These are phyloP conservation scores for Cryphonectria naterciae DNA, from an alignment of 2,329 filamentous ascomycete genomes.

Conservation along the genomic window DNA sequence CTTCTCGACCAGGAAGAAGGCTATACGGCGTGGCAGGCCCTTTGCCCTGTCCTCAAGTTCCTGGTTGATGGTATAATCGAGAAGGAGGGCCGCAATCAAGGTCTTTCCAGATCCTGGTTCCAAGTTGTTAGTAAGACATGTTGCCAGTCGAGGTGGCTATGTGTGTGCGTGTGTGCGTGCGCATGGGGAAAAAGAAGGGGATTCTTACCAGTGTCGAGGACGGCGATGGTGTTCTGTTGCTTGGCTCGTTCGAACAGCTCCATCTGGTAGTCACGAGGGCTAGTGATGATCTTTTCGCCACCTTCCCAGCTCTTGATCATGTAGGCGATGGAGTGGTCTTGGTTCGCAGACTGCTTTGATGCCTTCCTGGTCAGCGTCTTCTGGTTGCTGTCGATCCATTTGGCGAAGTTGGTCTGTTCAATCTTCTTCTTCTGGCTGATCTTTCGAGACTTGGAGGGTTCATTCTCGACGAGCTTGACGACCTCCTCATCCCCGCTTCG, in stretches of 20 bases:
- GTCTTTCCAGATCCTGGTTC: conserved; percentile 84
- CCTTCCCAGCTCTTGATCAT: conserved; percentile 44
- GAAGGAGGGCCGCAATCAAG: conserved; percentile 85
- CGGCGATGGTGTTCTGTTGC: conserved; percentile 83
- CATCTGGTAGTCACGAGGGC: conserved; percentile 86
- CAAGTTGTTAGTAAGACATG: conserved; percentile 25
- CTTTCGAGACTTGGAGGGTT: conserved; percentile 39
- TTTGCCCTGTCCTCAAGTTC: conserved; percentile 72
- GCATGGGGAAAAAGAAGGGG: no score
- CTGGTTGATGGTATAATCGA: conserved; percentile 74
- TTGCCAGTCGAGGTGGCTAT: neutral
- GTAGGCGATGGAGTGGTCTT: conserved; percentile 39
- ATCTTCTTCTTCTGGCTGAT: conserved; percentile 52
- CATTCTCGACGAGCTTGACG: conserved; percentile 34
- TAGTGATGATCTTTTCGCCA: conserved; percentile 66
- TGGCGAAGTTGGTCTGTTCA: conserved; percentile 56
- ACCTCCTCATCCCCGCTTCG: conserved; percentile 34
- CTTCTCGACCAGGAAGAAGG: conserved; percentile 91
- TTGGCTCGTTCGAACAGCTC: conserved; percentile 92
- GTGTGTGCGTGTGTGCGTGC: neutral
- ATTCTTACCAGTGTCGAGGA: conserved; percentile 78
- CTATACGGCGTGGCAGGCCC: conserved; percentile 65
- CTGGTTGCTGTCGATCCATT: conserved; percentile 45
- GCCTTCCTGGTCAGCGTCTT: conserved; percentile 41
- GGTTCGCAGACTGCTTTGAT: conserved; percentile 33